Evolutionary conservation across 1,139 yeast species (phyloP).

Genomic region (Hyphopichia fennica): DNA sequence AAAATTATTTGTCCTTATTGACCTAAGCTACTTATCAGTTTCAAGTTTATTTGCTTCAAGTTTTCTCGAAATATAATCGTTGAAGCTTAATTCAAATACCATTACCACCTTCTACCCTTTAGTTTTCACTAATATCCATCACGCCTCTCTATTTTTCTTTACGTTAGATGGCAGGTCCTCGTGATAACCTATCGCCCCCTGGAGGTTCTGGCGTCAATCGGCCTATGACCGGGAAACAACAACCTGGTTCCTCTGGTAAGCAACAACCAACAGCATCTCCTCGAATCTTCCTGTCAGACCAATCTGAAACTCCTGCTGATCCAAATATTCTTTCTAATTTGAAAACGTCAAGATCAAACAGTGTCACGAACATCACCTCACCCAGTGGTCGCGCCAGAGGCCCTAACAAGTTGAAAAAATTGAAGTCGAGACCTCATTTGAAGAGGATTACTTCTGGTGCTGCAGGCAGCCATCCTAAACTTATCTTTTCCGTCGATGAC

Average conservation of each 20-base stretch:
- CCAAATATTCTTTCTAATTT: neutral
- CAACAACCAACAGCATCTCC: slow-evolving; percentile 4
- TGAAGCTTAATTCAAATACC: no score
- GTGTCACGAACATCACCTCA: slow-evolving; percentile 8
- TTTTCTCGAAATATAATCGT: no score
- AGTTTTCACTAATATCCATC: no score
- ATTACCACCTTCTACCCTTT: no score
- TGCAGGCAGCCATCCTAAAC: slow-evolving; percentile 24
- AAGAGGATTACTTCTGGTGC: slow-evolving; percentile 19
- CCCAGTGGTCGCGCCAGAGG: slow-evolving; percentile 15
- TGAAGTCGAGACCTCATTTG: slow-evolving; percentile 22
- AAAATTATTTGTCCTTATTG: no score
- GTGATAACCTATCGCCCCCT: neutral
- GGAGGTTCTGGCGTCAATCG: neutral
- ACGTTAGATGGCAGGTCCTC: neutral
- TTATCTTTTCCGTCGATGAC: slow-evolving; percentile 73
- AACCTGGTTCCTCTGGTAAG: no score
- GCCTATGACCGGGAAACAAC: neutral
- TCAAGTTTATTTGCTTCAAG: no score
- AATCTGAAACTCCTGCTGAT: neutral
- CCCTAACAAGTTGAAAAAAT: slow-evolving; percentile 16
- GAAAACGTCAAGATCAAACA: slow-evolving; percentile 6
- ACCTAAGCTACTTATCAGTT: no score
- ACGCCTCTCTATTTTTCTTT: no score
- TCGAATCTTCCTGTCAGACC: neutral